Evolutionary conservation across 2,329 filamentous ascomycete species (phyloP), one percentile per base, ranked within the genome.

Genomic region (Pestalotiopsis sp.): DNA sequence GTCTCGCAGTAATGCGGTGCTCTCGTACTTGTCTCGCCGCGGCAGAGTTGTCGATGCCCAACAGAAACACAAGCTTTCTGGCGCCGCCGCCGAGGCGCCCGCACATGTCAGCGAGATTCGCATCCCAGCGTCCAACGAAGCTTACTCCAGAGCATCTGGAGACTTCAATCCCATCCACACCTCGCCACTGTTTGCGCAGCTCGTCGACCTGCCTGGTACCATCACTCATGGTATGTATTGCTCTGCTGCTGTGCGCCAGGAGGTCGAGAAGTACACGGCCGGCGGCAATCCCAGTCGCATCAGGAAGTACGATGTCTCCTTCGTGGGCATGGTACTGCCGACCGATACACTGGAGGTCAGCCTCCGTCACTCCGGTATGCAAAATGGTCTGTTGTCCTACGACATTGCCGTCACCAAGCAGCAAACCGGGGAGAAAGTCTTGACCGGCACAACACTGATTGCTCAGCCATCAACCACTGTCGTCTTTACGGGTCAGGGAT

Each of bases 1-100:
- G 66, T 97, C 95, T 40, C 93, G 97, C 75, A 95, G 95, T 52
- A 98, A 98, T 83, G 95, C 96, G 2, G 95, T 98, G 65, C 90
- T 97, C 70, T 95, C 98, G 82, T 98, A 98, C 83, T 89, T 98
- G 31, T 86, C 95, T 83, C 92, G 95, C 70, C 90, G 96, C 77
- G 95, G 96, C 68, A 90, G 92, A 66, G 92, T 93, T 31, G 93
- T 97, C 70, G 95, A 98, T 36, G 49, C 57, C 7, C 57, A 62
- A 12, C 89, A 91, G 75, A 90, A 90, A 11, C 62, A 68, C 62
- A 56, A 63, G 4, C 67, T 68, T 20, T 23, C 38, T 13, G 67
- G 64, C 5, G 56, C 67, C 2, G 52, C 63, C n/a, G 40, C 63
- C 14, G 41, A 66, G 20, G 60, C 36, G 2, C 60, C 40, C 7